Evolutionary conservation across 345 rosid species (phyloP).

Genomic region (Acer yangbiense): DNA sequence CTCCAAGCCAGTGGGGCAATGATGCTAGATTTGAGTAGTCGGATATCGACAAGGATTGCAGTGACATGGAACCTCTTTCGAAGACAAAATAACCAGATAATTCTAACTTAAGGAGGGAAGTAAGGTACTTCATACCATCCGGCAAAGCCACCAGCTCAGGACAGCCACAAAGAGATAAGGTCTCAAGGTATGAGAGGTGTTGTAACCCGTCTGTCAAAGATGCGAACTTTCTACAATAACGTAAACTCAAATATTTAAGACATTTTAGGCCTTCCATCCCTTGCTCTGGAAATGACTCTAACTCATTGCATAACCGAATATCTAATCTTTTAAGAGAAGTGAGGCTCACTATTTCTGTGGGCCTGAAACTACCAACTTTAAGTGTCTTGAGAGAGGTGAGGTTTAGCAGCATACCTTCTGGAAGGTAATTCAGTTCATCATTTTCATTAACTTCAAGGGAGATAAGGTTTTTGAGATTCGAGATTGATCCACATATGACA

Average conservation of each 20-base stretch:
- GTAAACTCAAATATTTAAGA: neutral
- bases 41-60: neutral
- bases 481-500: neutral
- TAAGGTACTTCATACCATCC: neutral
- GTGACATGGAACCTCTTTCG: too few species aligned
- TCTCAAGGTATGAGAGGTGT: too few species aligned
- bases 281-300: too few species aligned
- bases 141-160: neutral
- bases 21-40: neutral
- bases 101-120: neutral
- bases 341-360: neutral
- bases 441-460: neutral
- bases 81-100: too few species aligned
- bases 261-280: neutral
- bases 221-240: rapidly evolving
- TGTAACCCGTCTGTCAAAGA: neutral
- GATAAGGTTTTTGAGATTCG: neutral
- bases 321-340: neutral
- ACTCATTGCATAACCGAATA: neutral
- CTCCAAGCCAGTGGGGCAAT: neutral
- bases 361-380: neutral
- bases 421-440: neutral
- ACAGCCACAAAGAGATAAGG: neutral
- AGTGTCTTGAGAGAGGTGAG: neutral
- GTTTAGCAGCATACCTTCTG: neutral